Conservation (phyloP, 2,329 filamentous ascomycete genomes). For the Didymella exigua region DNA sequence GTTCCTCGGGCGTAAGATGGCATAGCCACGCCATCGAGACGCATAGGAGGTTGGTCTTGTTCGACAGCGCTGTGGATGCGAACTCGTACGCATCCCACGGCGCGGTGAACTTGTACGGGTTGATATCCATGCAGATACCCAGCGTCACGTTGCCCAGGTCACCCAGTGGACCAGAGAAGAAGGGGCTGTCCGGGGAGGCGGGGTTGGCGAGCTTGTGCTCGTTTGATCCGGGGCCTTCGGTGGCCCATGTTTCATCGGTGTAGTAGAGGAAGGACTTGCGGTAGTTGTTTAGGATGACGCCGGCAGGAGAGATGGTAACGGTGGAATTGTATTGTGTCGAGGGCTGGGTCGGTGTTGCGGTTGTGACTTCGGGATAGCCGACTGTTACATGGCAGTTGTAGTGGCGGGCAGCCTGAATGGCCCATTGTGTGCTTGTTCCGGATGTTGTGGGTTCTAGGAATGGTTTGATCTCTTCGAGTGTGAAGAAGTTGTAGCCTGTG, state of each 20-base stretch:
- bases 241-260: slow-evolving; percentile 69
- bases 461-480: slow-evolving; percentile 68
- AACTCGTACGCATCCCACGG: slow-evolving; percentile 65
- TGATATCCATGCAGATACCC: slow-evolving; percentile 65
- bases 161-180: slow-evolving; percentile 47
- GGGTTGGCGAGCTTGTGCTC: slow-evolving; percentile 28
- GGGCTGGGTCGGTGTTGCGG: slow-evolving; percentile 24
- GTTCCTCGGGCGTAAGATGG: slow-evolving; percentile 55
- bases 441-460: slow-evolving; percentile 70
- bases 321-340: slow-evolving; percentile 62
- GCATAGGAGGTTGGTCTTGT: slow-evolving; percentile 66
- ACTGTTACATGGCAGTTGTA: slow-evolving; percentile 71
- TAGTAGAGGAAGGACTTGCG: slow-evolving; percentile 70
- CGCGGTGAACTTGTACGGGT: slow-evolving; percentile 65
- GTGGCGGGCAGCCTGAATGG: slow-evolving; percentile 67
- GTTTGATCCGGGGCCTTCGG: slow-evolving; percentile 53
- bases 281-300: slow-evolving; percentile 63
- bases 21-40: slow-evolving; percentile 82
- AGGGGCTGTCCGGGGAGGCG: slow-evolving; percentile 34
- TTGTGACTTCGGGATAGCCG: slow-evolving; percentile 71
- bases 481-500: slow-evolving; percentile 77
- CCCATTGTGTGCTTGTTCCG: slow-evolving; percentile 75
- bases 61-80: slow-evolving; percentile 62
- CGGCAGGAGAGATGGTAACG: slow-evolving; percentile 61
- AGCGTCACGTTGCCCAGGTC: slow-evolving; percentile 46